These are phyloP conservation scores for Tilletia horrida DNA, from an alignment of 1,284 basidiomycete species.

Conservation along the genomic window DNA sequence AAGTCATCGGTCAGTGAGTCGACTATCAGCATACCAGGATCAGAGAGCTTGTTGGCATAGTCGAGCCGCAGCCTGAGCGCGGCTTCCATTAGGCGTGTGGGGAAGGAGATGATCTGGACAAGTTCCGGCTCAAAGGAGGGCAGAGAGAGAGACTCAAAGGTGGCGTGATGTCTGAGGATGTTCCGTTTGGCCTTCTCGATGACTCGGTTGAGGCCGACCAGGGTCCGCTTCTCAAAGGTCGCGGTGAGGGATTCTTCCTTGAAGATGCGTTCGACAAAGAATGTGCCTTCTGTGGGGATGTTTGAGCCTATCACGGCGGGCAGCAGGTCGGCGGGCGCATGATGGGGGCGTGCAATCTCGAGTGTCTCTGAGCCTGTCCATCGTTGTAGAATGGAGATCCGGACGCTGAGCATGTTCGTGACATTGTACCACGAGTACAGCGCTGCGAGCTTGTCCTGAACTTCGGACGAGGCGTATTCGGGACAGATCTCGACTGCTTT, in stretches of 20 bases:
- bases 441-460: constrained; percentile 45
- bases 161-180: constrained; percentile 72
- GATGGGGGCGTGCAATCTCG: constrained; percentile 32
- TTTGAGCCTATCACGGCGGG: constrained; percentile 1
- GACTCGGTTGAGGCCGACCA: constrained; percentile 80
- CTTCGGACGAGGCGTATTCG: constrained; percentile 38
- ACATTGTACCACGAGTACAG: constrained; percentile 53
- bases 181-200: constrained; percentile 82
- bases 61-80: constrained; percentile 82
- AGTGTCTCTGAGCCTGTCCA: constrained; percentile 50
- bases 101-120: constrained; percentile 89
- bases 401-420: constrained; percentile 40
- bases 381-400: constrained; percentile 44
- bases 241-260: constrained; percentile 93
- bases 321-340: constrained; percentile 5
- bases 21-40: constrained; percentile 78
- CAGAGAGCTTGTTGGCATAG: constrained; percentile 78
- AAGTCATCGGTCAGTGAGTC: constrained; percentile 95
- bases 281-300: constrained; percentile 29
- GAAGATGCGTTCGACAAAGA: constrained; percentile 85
- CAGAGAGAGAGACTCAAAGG: constrained; percentile 78
- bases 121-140: constrained; percentile 90
- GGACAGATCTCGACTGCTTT: constrained; percentile 43
- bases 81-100: constrained; percentile 88
- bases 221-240: constrained; percentile 88